Evolutionary conservation across 768 basidiomycete genomes (phyloP), one percentile per base, ranked within the genome.

Genomic region (Strobilomyces echinocephalus): DNA sequence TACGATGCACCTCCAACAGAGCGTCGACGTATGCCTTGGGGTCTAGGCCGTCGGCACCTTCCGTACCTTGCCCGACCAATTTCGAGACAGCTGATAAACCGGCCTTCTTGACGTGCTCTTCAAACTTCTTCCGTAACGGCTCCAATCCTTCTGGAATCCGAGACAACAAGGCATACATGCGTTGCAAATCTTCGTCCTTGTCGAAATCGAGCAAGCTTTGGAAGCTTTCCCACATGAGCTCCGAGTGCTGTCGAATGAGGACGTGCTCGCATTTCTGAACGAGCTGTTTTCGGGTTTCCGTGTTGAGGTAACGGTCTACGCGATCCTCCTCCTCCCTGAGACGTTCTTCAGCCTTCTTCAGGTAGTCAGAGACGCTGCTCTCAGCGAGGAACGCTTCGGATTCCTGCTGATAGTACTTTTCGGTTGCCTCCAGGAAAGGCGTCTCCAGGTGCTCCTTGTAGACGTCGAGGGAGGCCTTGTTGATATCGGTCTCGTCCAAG

Each of bases 21-120:
- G 92, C 90, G 65, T 97, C 92, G 52, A 98, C 90, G 63, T 98
- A 99, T 28, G 86, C 85, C 70, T 94, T 97, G 24, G 95, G 91
- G 66, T 97, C 95, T 60, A 92, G 73, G 9, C 81, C 72, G 15
- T 88, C 83, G 4, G 79, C 76, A 44, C 72, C 69, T 28, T 74
- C 79, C 16, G 70, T 67, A 42, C 84, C 85, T 42, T 78, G 78
- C 47, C 81, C 74, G 10, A 76, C 75, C 26, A 86, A 69, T 65
- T 87, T 90, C 44, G 85, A 81, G 24, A 97, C 87, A 1, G 91
- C 88, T 26, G 82, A 80, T 54, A 91, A 69, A 28, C 95, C 95
- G 14, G 90, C 83, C 63, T 84, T 82, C 79, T 95, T 97, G 66
- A 98, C 95, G 69, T 97, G 94, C 60, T 89, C 87, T 73, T 95